These are phyloP conservation scores for Globisporangium abappressorium DNA, from an alignment of 352 stramenopile genomes.

Conservation along the genomic window DNA sequence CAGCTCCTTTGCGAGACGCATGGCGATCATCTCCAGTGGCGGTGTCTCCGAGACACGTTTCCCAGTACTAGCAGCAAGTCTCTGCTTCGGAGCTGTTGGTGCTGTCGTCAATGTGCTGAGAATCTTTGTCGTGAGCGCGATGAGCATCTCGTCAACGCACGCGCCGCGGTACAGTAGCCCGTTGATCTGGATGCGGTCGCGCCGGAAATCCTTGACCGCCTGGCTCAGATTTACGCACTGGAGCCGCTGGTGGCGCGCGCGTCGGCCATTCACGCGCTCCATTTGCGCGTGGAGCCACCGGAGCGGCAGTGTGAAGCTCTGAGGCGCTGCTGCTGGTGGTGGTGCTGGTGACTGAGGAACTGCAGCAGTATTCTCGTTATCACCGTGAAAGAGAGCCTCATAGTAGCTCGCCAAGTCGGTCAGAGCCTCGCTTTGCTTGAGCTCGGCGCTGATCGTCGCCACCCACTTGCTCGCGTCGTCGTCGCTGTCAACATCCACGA, in stretches of 20 bases:
- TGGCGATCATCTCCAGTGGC: slow-evolving; percentile 39
- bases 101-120: neutral
- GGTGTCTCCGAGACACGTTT: neutral
- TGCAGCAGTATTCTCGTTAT: neutral
- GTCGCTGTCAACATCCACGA: slow-evolving; percentile 47
- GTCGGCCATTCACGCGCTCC: slow-evolving; percentile 30
- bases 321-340: neutral
- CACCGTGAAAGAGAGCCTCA: neutral
- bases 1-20: slow-evolving; percentile 53
- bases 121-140: slow-evolving; percentile 21
- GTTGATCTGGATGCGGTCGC: slow-evolving; percentile 61
- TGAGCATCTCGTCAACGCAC: slow-evolving; percentile 33
- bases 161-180: slow-evolving; percentile 29
- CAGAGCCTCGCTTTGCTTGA: slow-evolving; percentile 30
- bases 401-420: neutral
- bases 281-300: slow-evolving; percentile 53
- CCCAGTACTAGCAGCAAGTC: neutral
- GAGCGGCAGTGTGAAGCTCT: slow-evolving; percentile 36
- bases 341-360: too few species aligned
- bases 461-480: slow-evolving; percentile 43
- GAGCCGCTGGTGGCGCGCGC: slow-evolving; percentile 34
- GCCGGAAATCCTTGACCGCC: slow-evolving; percentile 64
- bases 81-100: neutral
- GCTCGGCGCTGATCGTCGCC: slow-evolving; percentile 38
- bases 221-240: slow-evolving; percentile 54